Base-by-base conservation (phyloP, 345 rosid species). In the Eucalyptus dawsonii region DNA sequence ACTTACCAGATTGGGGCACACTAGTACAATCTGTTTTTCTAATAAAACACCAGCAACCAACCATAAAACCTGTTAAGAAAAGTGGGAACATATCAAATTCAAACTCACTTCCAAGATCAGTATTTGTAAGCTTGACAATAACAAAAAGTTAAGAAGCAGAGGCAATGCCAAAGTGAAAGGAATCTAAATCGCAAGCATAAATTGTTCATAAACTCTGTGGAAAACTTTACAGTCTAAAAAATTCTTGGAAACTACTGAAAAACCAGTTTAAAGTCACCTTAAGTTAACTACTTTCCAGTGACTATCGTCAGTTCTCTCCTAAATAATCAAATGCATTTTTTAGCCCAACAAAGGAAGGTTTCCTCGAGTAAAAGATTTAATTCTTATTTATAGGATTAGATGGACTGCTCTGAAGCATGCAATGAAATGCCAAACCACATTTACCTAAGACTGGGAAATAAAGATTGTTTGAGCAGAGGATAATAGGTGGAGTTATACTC, bases 1-100 rank as follows among this genome's bases (percentile, higher is more conserved):
- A 93, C 97, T 89, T 90, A 98, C 99, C 97, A 96, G 95, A 93
- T 98, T 98, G 51, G 99, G 97, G 92, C 97, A 97, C 88, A 94
- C 92, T 86, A 98, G 90, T 4, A 95, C 95, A 88, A 96, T 92
- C 89, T 98, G 99, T 94, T 97, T 98, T 90, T 98, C 99, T 90
- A 98, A 91, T 90, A 98, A 92, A 58, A 95, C 97, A 89, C 99
- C 99, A 54, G 98, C 93, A 89, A 98, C 88, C 90, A 98, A 91
- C 56, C 99, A 92, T 96, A 98, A 89, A 88, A 98, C 91, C 99
- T 98, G 95, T 86, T 91, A 91, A 87, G 83, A 91, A 51, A 72
- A 67, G 50, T 37, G 45, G 7, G 44, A 47, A 45, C 50, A 7
- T 15, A 37, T 31, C 51, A 86, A 60, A 89, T 37, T 58, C 85